Conservation (phyloP, 345 rosid genomes). For the Citrus mangshanensis region DNA sequence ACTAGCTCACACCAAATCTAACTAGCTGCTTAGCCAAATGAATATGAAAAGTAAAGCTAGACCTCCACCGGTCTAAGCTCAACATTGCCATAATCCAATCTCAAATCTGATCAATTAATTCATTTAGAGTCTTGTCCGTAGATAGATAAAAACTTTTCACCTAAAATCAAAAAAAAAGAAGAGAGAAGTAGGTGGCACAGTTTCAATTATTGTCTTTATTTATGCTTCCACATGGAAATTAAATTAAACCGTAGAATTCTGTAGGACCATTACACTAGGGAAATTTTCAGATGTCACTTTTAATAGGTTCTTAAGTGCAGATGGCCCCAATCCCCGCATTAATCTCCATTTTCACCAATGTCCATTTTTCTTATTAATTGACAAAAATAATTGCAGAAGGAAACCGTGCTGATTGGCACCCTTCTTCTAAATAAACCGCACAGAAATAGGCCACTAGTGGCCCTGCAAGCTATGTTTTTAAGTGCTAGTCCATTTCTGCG, state of each 20-base stretch:
- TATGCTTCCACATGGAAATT: not conserved
- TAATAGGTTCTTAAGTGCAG: not conserved
- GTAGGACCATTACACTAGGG: not conserved
- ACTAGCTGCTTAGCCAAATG: no score
- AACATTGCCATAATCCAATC: no score
- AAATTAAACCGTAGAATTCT: not conserved
- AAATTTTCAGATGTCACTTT: not conserved
- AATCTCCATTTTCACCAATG: not conserved
- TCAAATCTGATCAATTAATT: no score
- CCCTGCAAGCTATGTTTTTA: not conserved
- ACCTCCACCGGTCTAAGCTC: no score
- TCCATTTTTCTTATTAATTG: not conserved
- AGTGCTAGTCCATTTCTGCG: not conserved
- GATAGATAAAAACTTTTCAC: not conserved
- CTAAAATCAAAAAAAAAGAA: not conserved
- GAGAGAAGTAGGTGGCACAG: not conserved
- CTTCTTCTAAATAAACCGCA: not conserved
- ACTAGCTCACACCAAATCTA: not conserved
- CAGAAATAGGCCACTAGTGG: not conserved
- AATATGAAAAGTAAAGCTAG: no score
- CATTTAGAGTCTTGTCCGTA: no score
- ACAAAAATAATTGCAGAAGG: constrained; percentile 1
- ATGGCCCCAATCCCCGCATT: not conserved
- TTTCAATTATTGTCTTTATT: not conserved
- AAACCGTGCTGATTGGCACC: not conserved